Conservation (phyloP, 768 basidiomycete genomes). For the Strobilomyces dryophilus region DNA sequence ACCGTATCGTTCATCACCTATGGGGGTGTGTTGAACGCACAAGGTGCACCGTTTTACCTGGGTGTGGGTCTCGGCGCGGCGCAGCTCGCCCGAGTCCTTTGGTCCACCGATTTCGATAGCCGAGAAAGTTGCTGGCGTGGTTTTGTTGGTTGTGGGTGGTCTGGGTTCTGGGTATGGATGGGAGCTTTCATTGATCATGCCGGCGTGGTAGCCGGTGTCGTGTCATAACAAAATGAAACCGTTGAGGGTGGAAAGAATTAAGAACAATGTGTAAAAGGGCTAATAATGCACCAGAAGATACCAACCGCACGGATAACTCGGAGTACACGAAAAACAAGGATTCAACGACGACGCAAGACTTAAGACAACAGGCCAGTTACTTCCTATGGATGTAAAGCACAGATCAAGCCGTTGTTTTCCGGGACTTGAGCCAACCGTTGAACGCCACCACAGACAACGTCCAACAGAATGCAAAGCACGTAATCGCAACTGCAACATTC, state of each 20-base stretch:
- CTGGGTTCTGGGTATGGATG: slow-evolving; percentile 85
- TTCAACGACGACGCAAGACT: neutral
- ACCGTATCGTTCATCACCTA: slow-evolving; percentile 71
- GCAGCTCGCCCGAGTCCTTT: slow-evolving; percentile 76
- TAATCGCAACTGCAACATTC: slow-evolving; percentile 80
- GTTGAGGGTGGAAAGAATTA: neutral
- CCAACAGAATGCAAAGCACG: slow-evolving; percentile 87
- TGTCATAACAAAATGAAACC: slow-evolving; percentile 1
- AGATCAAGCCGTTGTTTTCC: slow-evolving; percentile 23
- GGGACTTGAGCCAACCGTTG: slow-evolving; percentile 74
- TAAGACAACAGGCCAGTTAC: neutral
- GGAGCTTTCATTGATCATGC: slow-evolving; percentile 73
- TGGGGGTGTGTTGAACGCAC: slow-evolving; percentile 76
- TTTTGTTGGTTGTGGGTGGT: slow-evolving; percentile 84
- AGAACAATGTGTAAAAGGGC: neutral
- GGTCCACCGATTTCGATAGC: slow-evolving; percentile 68
- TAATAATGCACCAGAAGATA: neutral
- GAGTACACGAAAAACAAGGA: neutral
- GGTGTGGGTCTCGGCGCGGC: slow-evolving; percentile 68
- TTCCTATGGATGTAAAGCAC: neutral
- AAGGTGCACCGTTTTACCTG: slow-evolving; percentile 74
- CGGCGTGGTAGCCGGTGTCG: slow-evolving; percentile 12
- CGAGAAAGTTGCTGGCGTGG: slow-evolving; percentile 85
- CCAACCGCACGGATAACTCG: neutral
- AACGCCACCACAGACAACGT: slow-evolving; percentile 66